Evolutionary conservation across 306 rosid genomes (phyloP).

Genomic region (Oemleria cerasiformis): DNA sequence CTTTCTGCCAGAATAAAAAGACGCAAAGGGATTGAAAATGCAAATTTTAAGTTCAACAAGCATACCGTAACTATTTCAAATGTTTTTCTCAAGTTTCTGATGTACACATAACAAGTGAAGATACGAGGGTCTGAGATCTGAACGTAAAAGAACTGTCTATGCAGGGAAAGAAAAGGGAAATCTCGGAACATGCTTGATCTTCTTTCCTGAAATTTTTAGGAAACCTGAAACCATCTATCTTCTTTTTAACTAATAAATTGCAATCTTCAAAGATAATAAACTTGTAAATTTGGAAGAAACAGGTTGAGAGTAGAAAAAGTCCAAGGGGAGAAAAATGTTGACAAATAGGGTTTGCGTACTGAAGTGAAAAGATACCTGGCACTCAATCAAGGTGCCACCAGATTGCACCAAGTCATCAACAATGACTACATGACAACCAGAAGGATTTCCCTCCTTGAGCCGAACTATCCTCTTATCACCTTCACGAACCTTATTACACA

Average conservation of each 20-base stretch:
- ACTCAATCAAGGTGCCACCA: constrained; percentile 90
- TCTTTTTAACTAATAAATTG: background rate
- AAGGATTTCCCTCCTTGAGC: constrained; percentile 83
- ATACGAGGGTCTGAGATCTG: background rate
- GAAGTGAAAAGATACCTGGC: constrained; percentile 56
- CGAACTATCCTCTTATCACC: constrained; percentile 93
- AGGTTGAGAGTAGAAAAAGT: constrained; percentile 4
- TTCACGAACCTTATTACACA: constrained; percentile 90
- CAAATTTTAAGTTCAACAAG: constrained; percentile 13
- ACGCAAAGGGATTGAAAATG: background rate
- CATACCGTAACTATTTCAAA: background rate
- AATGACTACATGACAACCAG: constrained; percentile 86
- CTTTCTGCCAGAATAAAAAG: constrained; percentile 52
- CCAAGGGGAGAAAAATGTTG: background rate
- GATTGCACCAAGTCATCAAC: constrained; percentile 99
- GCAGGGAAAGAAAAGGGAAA: no score
- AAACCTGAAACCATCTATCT: background rate
- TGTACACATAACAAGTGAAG: background rate
- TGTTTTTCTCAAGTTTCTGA: background rate
- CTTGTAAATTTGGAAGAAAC: background rate
- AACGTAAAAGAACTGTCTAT: background rate
- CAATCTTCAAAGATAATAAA: background rate
- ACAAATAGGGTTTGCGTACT: constrained; percentile 3
- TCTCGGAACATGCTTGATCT: no score
- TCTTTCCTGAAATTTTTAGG: no score